A percentile compares a stretch with the other conserved stretches of the same genome.
Conservation (phyloP, 805 yeast species). For the Torulaspora indica region DNA sequence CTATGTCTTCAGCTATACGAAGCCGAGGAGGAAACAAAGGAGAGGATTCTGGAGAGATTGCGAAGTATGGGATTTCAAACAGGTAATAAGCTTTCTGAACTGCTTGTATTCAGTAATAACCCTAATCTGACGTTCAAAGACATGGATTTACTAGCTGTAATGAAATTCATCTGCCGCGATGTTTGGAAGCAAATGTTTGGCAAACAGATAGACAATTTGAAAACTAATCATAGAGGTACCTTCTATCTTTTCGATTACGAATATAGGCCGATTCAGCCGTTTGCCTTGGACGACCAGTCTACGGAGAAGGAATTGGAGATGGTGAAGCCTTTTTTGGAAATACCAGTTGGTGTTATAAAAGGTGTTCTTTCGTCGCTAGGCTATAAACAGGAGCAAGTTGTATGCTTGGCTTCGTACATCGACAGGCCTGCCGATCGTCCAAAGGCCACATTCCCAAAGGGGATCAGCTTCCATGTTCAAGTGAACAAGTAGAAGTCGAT, state of each 20-base stretch:
- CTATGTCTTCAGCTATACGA: conserved; percentile 31
- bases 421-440: conserved; percentile 25
- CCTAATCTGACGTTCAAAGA: conserved; percentile 43
- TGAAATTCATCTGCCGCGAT: conserved; percentile 90
- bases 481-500: conserved; percentile 14
- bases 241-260: conserved; percentile 35
- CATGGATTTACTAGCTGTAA: conserved; percentile 69
- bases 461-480: conserved; percentile 35
- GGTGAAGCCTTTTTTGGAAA: conserved; percentile 33
- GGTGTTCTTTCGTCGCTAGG: conserved; percentile 35
- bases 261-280: conserved; percentile 28
- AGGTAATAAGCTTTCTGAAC: conserved; percentile 55
- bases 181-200: conserved; percentile 78
- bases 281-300: conserved; percentile 22
- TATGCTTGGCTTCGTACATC: conserved; percentile 29
- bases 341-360: conserved; percentile 34
- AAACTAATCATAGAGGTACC: conserved; percentile 78
- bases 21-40: conserved; percentile 36
- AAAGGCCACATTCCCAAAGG: conserved; percentile 22
- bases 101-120: conserved; percentile 45
- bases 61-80: conserved; percentile 68
- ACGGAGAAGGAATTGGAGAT: conserved; percentile 23
- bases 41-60: conserved; percentile 53
- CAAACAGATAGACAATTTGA: conserved; percentile 85
- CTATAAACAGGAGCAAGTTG: conserved; percentile 24